A percentile compares a stretch with the other conserved stretches of the same genome.
These are phyloP conservation scores for Scedosporium apiospermum DNA, from an alignment of 2,329 filamentous ascomycete species.

Conservation along the genomic window DNA sequence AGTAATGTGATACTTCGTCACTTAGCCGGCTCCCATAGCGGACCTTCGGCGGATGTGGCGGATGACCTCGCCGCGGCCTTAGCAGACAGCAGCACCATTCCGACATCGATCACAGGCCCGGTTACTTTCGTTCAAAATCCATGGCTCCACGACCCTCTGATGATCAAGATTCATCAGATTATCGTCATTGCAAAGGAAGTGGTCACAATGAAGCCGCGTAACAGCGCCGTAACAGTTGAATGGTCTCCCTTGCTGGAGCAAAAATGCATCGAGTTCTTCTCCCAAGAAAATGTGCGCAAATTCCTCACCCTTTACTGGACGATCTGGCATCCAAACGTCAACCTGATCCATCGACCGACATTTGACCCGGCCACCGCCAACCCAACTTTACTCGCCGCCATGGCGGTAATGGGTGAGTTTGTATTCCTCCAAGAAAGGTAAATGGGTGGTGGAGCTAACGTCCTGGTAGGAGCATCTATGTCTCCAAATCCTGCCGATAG, in stretches of 20 bases:
- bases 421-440: background rate
- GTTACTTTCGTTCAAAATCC: conserved; percentile 1
- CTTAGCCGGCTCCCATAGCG: background rate
- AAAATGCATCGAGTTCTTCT: conserved; percentile 17
- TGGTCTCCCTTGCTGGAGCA: conserved; percentile 23
- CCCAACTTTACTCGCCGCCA: conserved; percentile 21
- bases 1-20: background rate
- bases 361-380: conserved; percentile 21
- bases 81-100: background rate
- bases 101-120: conserved; percentile 8
- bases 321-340: conserved; percentile 26
- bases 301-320: conserved; percentile 25
- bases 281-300: conserved; percentile 17
- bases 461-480: conserved; percentile 15
- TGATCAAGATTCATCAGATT: conserved; percentile 24
- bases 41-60: background rate
- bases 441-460: conserved; percentile 7
- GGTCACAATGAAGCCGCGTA: conserved; percentile 22
- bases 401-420: conserved; percentile 22
- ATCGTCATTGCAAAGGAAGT: conserved; percentile 23
- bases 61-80: background rate
- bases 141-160: conserved; percentile 20
- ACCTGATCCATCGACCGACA: conserved; percentile 23
- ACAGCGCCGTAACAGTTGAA: conserved; percentile 20
- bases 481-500: conserved; percentile 21